A percentile compares a stretch with the other conserved stretches of the same genome.
These are phyloP conservation scores for Ceratocystiopsis sp. DNA, from an alignment of 2,329 filamentous ascomycete genomes.

Conservation along the genomic window DNA sequence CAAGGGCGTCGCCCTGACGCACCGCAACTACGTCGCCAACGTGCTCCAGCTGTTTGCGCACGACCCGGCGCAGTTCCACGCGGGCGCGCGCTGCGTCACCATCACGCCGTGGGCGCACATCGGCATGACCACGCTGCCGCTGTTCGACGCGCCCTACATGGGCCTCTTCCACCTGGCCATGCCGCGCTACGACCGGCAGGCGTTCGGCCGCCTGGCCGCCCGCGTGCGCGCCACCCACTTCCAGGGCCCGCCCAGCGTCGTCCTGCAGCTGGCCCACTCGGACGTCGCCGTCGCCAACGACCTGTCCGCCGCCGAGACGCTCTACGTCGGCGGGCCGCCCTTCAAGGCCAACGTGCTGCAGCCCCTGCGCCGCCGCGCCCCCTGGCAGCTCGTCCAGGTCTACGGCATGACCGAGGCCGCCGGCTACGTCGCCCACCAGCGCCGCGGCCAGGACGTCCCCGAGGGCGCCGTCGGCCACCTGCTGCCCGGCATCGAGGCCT, in stretches of 20 bases:
- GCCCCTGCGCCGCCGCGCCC: conserved; percentile 15
- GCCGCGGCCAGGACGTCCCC: conserved; percentile 15
- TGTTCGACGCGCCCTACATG: conserved; percentile 25
- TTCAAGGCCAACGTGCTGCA: conserved; percentile 19
- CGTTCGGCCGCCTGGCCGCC: conserved; percentile 18
- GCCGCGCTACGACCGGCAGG: conserved; percentile 21
- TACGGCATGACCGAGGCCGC: conserved; percentile 30
- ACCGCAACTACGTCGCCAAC: conserved; percentile 25
- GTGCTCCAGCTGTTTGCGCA: conserved; percentile 19
- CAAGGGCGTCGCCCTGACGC: conserved; percentile 29
- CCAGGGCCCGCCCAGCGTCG: conserved; percentile 23
- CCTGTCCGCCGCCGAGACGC: conserved; percentile 19
- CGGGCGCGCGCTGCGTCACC: conserved; percentile 18
- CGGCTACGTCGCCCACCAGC: conserved; percentile 25
- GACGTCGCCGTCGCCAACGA: conserved; percentile 19
- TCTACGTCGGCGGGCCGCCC: conserved; percentile 20
- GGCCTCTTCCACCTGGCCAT: conserved; percentile 27
- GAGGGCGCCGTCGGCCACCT: conserved; percentile 20
- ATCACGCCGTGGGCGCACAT: conserved; percentile 28
- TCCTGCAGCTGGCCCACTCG: conserved; percentile 19
- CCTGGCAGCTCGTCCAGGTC: conserved; percentile 23
- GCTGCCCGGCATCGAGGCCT: conserved; percentile 22
- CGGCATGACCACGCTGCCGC: conserved; percentile 24
- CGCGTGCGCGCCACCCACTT: conserved; percentile 20
- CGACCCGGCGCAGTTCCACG: conserved; percentile 19